phyloP scores from a whole-genome alignment of 1,284 basidiomycete genomes.

The Leccinum laetum region DNA sequence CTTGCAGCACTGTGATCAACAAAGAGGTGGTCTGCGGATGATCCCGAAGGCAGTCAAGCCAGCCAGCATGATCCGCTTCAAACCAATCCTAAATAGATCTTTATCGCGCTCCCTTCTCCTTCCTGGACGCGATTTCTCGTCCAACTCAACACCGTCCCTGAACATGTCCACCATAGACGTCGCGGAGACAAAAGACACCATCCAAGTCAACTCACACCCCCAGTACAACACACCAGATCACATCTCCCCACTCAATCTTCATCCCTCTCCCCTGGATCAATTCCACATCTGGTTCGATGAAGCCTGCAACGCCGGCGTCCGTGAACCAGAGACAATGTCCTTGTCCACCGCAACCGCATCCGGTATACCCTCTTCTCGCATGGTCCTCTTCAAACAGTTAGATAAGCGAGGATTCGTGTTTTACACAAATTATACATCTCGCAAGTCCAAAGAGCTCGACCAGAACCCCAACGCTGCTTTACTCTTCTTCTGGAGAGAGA shows the following conservation, averaged over 20 bases:
- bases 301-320: slow-evolving; percentile 56
- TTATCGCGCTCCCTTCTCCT: slow-evolving; percentile 12
- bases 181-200: slow-evolving; percentile 43
- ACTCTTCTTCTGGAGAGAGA: slow-evolving; percentile 91
- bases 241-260: slow-evolving; percentile 57
- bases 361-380: slow-evolving; percentile 83
- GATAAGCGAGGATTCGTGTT: slow-evolving; percentile 90
- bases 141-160: slow-evolving; percentile 1
- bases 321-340: slow-evolving; percentile 88
- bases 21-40: neutral
- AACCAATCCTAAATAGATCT: slow-evolving; percentile 10
- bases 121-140: slow-evolving; percentile 1
- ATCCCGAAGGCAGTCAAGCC: neutral
- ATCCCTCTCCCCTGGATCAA: slow-evolving; percentile 74
- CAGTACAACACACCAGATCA: slow-evolving; percentile 73
- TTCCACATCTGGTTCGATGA: slow-evolving; percentile 86
- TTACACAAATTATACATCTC: slow-evolving; percentile 94
- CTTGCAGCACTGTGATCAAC: neutral
- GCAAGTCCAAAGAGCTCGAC: slow-evolving; percentile 84
- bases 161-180: slow-evolving; percentile 29
- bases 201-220: slow-evolving; percentile 69
- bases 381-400: slow-evolving; percentile 92
- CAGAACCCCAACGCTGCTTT: slow-evolving; percentile 81
- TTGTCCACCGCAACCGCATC: slow-evolving; percentile 74
- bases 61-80: neutral